phyloP scores from a whole-genome alignment of 1,139 yeast genomes.

The Arxiozyma bovina region DNA sequence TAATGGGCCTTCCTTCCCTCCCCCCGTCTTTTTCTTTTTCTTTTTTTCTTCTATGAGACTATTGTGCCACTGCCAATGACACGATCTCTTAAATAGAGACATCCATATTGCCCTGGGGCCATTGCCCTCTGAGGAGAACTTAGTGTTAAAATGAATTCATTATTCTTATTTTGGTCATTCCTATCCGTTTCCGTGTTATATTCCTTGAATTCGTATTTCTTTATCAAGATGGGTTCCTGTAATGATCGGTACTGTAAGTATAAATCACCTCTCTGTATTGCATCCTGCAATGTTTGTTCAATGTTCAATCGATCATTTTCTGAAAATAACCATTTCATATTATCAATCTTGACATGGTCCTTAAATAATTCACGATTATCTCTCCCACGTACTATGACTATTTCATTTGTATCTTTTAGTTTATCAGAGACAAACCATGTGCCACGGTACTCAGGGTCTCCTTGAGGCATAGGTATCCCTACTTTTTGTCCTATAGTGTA shows the following conservation, averaged over 20 bases:
- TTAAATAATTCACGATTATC: slow-evolving; percentile 52
- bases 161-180: background rate
- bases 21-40: too few species aligned
- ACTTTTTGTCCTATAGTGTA: slow-evolving; percentile 87
- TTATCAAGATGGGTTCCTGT: slow-evolving; percentile 41
- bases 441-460: slow-evolving; percentile 64
- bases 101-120: slow-evolving; percentile 85
- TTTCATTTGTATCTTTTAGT: slow-evolving; percentile 50
- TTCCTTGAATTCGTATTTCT: slow-evolving; percentile 10
- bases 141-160: background rate
- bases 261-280: slow-evolving; percentile 23
- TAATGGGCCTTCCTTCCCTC: too few species aligned
- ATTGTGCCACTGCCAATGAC: slow-evolving; percentile 76
- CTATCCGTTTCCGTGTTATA: slow-evolving; percentile 4
- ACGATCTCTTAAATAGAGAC: slow-evolving; percentile 55
- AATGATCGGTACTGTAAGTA: slow-evolving; percentile 63
- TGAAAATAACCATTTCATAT: background rate
- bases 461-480: slow-evolving; percentile 80
- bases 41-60: background rate
- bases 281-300: background rate
- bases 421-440: slow-evolving; percentile 83
- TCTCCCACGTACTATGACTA: slow-evolving; percentile 71
- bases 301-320: background rate
- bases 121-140: slow-evolving; percentile 49
- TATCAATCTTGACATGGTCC: slow-evolving; percentile 34